These are phyloP conservation scores for Capsicum baccatum DNA, from an alignment of 257 asterid species.

Conservation along the genomic window DNA sequence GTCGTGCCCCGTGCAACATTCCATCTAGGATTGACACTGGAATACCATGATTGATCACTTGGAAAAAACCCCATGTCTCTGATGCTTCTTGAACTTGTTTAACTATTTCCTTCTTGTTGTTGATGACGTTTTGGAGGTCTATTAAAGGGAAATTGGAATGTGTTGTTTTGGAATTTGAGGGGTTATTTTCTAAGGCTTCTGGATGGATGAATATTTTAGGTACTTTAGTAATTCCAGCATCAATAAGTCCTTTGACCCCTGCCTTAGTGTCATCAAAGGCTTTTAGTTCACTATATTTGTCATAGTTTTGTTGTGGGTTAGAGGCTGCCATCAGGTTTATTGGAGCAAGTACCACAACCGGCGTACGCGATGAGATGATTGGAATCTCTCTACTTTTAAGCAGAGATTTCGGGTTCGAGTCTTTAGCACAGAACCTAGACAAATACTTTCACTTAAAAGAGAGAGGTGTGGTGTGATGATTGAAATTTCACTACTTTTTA, in stretches of 20 bases:
- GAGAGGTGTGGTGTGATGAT: no score
- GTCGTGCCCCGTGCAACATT: slow-evolving; percentile 54
- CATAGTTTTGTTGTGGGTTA: slow-evolving; percentile 22
- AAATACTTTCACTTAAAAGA: no score
- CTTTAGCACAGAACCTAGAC: no score
- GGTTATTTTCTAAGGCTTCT: slow-evolving; percentile 1
- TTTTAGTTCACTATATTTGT: slow-evolving; percentile 48
- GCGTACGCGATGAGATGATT: not conserved
- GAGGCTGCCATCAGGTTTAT: slow-evolving; percentile 31
- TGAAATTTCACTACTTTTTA: no score
- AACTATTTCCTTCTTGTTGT: slow-evolving; percentile 22
- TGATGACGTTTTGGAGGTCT: slow-evolving; percentile 44
- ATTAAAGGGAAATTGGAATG: slow-evolving; percentile 52
- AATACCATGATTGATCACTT: slow-evolving; percentile 55
- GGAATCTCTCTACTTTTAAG: not conserved
- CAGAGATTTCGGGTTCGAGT: no score
- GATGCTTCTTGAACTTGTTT: slow-evolving; percentile 49
- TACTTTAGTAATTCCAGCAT: slow-evolving; percentile 45
- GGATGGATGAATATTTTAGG: slow-evolving; percentile 54
- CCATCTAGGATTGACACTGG: slow-evolving; percentile 32
- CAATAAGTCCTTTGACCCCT: slow-evolving; percentile 72
- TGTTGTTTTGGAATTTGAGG: not conserved
- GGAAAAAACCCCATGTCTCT: slow-evolving; percentile 62
- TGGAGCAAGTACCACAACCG: no score
- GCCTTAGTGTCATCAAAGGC: slow-evolving; percentile 66